Evolutionary conservation across 495 filamentous ascomycete species (phyloP), one percentile per base, ranked within the genome.

Genomic region (Apodospora peruviana): DNA sequence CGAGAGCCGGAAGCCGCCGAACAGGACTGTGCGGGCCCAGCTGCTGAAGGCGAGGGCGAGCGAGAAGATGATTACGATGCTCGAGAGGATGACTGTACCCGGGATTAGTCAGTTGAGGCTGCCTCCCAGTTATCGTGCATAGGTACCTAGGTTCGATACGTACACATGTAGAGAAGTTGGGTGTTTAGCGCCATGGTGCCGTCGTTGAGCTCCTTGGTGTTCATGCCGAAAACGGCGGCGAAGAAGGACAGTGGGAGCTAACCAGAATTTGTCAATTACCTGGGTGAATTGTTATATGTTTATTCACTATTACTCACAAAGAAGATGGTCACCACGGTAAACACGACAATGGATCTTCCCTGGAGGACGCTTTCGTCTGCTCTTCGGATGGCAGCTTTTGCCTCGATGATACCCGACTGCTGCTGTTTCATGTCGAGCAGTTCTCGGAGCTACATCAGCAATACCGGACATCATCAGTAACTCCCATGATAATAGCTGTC

Each of bases 271-370:
- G 25, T 47, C 20, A n/a, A 11, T 17, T 47, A 16, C 9, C 34
- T 9, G 25, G 27, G 29, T 10, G 40, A 21, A 17, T 19, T 22
- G 35, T 22, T 8, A 18, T 14, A 5, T 11, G 22, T 12, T 2
- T 14, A 34, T 29, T 17, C n/a, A n/a, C 22, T 22, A 27, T 4
- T 10, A 53, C 66, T 63, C 53, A 72, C 65, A 49, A 75, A 75
- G 23, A 84, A 73, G 42, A 84, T 81, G 2, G 78, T 83, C 47
- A 84, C 77, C 10, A 86, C 73, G 0, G 82, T 86, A 47, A 86
- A 85, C 0, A 84, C 72, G 72, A 85, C 81, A 25, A 86, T 76
- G 2, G 81, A 76, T 34, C 74, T 65, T 1, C 78, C 76, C 56
- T 84, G 81, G 29, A 72, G 72, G 17, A 78, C 69, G 4, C 75